Percentiles rank a stretch among this genome's conserved stretches.
Conservation (phyloP, 2,329 filamentous ascomycete species). For the Claviceps purpurea region DNA sequence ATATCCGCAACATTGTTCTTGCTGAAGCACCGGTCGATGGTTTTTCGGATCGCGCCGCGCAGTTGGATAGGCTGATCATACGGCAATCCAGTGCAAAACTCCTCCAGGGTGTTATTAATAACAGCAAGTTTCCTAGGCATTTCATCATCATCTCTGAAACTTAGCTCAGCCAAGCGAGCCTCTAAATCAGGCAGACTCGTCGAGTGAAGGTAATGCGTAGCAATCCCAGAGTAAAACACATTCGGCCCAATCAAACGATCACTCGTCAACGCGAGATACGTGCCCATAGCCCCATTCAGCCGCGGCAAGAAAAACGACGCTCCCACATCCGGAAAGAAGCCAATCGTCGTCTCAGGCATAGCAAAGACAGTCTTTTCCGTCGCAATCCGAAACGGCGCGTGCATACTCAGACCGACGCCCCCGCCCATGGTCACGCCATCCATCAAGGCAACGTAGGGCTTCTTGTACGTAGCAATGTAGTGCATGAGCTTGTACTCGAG, state of each 20-base stretch:
- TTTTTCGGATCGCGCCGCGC: conserved; percentile 55
- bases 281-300: conserved; percentile 75
- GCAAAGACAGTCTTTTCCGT: conserved; percentile 93
- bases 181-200: conserved; percentile 72
- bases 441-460: conserved; percentile 92
- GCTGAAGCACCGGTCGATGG: conserved; percentile 75
- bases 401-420: conserved; percentile 84
- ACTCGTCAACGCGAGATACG: conserved; percentile 86
- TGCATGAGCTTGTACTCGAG: conserved; percentile 96
- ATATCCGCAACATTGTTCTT: conserved; percentile 57
- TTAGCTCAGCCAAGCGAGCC: conserved; percentile 72
- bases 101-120: conserved; percentile 81
- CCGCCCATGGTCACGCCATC: conserved; percentile 98
- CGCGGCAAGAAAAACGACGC: conserved; percentile 91
- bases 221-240: conserved; percentile 79
- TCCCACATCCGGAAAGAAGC: conserved; percentile 96
- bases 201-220: conserved; percentile 93
- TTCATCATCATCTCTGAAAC: conserved; percentile 65
- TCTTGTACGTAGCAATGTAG: conserved; percentile 81
- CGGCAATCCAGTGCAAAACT: conserved; percentile 79
- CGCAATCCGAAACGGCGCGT: conserved; percentile 91
- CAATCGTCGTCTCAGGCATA: conserved; percentile 97
- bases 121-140: conserved; percentile 50
- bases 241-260: conserved; percentile 71
- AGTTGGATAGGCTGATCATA: conserved; percentile 55